phyloP scores from a whole-genome alignment of 768 basidiomycete species.

The Hygrocybe coccinea region DNA sequence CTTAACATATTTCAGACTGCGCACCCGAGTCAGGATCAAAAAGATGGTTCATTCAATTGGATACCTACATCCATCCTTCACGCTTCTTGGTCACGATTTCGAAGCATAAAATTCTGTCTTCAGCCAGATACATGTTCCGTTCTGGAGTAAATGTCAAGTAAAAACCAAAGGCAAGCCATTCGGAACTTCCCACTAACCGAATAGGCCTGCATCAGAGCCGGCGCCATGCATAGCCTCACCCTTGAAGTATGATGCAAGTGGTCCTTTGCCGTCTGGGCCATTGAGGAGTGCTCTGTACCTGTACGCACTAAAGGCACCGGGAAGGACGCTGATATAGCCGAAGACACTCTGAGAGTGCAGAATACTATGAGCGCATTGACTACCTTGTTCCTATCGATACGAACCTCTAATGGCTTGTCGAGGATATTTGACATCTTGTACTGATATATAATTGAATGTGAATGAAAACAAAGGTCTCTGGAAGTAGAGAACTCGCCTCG shows the following conservation, averaged over 20 bases:
- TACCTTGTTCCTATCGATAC: slow-evolving; percentile 18
- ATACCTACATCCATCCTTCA: slow-evolving; percentile 73
- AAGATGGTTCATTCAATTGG: slow-evolving; percentile 9
- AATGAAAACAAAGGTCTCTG: neutral
- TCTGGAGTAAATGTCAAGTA: slow-evolving; percentile 33
- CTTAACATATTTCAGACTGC: slow-evolving; percentile 82
- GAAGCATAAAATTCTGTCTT: slow-evolving; percentile 88
- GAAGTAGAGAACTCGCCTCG: slow-evolving; percentile 47
- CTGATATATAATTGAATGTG: slow-evolving; percentile 26
- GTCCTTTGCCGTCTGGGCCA: slow-evolving; percentile 82
- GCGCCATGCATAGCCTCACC: slow-evolving; percentile 82
- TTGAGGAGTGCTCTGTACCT: slow-evolving; percentile 85
- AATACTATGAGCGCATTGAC: neutral
- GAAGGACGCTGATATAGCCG: slow-evolving; percentile 82
- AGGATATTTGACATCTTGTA: slow-evolving; percentile 97
- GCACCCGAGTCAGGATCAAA: slow-evolving; percentile 5
- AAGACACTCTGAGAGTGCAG: slow-evolving; percentile 56
- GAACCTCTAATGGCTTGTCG: slow-evolving; percentile 89
- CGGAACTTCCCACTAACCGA: slow-evolving; percentile 43
- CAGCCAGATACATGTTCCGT: slow-evolving; percentile 89
- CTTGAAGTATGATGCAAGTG: slow-evolving; percentile 89
- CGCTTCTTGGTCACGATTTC: slow-evolving; percentile 88
- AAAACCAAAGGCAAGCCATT: neutral
- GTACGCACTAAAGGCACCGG: slow-evolving; percentile 90
- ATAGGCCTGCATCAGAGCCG: slow-evolving; percentile 62